Percentiles rank a stretch among this genome's conserved stretches.
These are phyloP conservation scores for Diacronema lutheri DNA, from an alignment of 78 protist genomes.

Conservation along the genomic window DNA sequence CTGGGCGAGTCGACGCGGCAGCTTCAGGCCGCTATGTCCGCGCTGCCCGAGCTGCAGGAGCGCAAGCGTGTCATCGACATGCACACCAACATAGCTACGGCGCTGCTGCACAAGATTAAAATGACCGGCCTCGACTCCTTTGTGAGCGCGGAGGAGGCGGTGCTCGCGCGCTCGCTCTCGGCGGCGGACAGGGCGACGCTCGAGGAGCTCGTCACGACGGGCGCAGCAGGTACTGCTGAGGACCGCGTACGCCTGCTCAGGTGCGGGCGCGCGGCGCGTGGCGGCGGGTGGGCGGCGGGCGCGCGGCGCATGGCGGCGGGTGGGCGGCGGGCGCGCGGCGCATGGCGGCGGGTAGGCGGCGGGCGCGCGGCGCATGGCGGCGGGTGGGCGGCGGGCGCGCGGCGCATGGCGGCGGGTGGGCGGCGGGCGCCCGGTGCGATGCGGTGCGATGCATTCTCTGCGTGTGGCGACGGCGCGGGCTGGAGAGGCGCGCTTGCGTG, in stretches of 20 bases:
- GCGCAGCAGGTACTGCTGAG: constrained; percentile 26
- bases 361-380: background rate
- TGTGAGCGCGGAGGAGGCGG: constrained; percentile 10
- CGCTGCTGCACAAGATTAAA: constrained; percentile 53
- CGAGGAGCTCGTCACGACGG: constrained; percentile 19
- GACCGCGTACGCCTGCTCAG: constrained; percentile 77
- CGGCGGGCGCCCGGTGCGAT: background rate
- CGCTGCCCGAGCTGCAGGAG: constrained; percentile 51
- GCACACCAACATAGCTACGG: constrained; percentile 72
- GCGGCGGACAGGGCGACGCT: constrained; percentile 35
- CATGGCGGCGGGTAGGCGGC: background rate
- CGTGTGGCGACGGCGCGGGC: no score
- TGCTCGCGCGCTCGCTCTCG: background rate
- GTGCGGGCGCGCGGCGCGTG: no score
- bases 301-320: constrained; percentile 36
- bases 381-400: background rate
- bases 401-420: background rate
- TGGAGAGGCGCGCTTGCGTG: no score
- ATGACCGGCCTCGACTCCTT: constrained; percentile 63
- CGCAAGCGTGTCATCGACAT: constrained; percentile 65
- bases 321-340: background rate
- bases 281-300: constrained; percentile 24
- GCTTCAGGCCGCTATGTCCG: background rate
- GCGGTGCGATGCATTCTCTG: no score
- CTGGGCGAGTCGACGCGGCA: background rate